These are phyloP conservation scores for Phytophthora melonis DNA, from an alignment of 352 stramenopile species.

Conservation along the genomic window DNA sequence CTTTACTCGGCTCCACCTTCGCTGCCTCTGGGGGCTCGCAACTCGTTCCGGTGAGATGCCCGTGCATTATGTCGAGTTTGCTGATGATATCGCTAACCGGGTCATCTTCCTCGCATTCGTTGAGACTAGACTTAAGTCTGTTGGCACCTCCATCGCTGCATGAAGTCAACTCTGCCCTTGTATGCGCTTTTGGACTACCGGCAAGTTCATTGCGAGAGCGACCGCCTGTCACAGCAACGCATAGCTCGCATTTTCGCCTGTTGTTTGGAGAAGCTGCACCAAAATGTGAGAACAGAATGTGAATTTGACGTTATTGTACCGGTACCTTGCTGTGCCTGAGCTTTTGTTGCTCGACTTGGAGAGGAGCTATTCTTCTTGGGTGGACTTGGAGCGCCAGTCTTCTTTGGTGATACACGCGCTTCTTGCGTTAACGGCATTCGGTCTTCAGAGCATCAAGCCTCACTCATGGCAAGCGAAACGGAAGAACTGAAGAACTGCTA, in stretches of 20 bases:
- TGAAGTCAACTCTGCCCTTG: not conserved
- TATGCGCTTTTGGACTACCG: not conserved
- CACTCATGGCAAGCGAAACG: constrained; percentile 13
- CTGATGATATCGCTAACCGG: constrained; percentile 8
- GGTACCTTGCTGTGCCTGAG: constrained; percentile 20
- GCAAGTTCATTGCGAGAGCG: not conserved
- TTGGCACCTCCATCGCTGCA: not conserved
- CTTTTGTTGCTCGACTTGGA: constrained; percentile 7
- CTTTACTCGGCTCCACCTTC: constrained; percentile 3
- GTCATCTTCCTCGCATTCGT: constrained; percentile 5
- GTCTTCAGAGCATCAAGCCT: not conserved
- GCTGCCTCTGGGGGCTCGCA: not conserved
- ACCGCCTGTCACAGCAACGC: not conserved
- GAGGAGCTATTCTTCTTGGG: constrained; percentile 5
- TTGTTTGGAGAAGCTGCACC: constrained; percentile 5
- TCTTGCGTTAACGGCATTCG: constrained; percentile 9
- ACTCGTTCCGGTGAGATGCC: not conserved
- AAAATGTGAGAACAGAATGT: not conserved
- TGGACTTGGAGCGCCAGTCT: not conserved
- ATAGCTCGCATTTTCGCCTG: not conserved
- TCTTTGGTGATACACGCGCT: not conserved
- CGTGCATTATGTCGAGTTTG: not conserved
- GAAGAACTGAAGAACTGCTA: constrained; percentile 4
- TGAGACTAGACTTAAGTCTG: not conserved
- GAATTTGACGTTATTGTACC: no score